Percentiles rank a stretch among this genome's conserved stretches.
phyloP scores from a whole-genome alignment of 768 basidiomycete genomes.

The Cystoderma amianthinum region DNA sequence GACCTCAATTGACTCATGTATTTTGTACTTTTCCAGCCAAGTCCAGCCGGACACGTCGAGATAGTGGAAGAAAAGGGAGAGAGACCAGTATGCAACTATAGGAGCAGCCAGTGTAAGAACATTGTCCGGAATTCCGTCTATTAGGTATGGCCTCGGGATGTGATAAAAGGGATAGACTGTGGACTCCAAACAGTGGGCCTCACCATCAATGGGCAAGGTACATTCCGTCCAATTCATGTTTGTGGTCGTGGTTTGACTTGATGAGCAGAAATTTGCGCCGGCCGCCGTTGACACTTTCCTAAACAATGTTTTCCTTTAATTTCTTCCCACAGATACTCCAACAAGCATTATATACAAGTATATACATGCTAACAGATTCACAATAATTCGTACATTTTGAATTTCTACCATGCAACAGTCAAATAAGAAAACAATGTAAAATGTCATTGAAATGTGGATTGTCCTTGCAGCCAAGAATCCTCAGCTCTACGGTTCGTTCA shows the following conservation, averaged over 20 bases:
- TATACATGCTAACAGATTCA: conserved; percentile 2
- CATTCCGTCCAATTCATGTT: conserved; percentile 33
- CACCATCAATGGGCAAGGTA: conserved; percentile 19
- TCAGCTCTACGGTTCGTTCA: conserved; percentile 58
- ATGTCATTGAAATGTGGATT: conserved; percentile 20
- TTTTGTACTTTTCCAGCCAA: conserved; percentile 76
- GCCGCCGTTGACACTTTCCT: too few species aligned
- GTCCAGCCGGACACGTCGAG: conserved; percentile 75
- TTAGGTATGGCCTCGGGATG: conserved; percentile 31
- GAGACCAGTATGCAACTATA: conserved; percentile 76
- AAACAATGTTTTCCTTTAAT: too few species aligned
- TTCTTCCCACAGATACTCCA: background rate
- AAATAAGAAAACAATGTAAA: conserved; percentile 17
- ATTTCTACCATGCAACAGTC: conserved; percentile 19
- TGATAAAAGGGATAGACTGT: conserved; percentile 49
- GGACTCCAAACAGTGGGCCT: conserved; percentile 26
- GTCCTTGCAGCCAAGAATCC: conserved; percentile 12
- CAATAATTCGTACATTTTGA: conserved; percentile 14
- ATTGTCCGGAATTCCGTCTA: conserved; percentile 63
- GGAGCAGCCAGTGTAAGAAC: conserved; percentile 68
- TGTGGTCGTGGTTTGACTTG: conserved; percentile 4
- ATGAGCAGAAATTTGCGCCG: background rate
- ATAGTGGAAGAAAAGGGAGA: conserved; percentile 73
- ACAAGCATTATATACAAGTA: conserved; percentile 6
- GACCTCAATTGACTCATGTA: conserved; percentile 85